phyloP scores from a whole-genome alignment of 78 protist species.

The Chrysochromulina parva region DNA sequence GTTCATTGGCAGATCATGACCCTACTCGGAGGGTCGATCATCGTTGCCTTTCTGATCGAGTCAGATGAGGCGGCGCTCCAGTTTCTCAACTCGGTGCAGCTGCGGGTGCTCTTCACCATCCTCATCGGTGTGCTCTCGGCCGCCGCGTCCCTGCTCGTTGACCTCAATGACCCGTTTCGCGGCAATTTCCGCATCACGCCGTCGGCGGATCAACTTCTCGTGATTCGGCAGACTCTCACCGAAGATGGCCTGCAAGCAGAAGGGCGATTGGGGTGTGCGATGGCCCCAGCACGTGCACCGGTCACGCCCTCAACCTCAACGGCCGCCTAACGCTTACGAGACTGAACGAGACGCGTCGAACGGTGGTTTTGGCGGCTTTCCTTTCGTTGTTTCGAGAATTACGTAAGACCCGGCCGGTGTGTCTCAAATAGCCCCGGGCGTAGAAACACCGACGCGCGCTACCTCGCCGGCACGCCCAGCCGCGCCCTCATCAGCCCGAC shows the following conservation, averaged over 20 bases:
- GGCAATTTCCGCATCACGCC: neutral
- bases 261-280: too few species aligned
- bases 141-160: neutral
- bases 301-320: too few species aligned
- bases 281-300: too few species aligned
- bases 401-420: too few species aligned
- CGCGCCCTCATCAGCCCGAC: too few species aligned
- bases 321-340: too few species aligned
- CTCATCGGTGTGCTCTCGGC: neutral
- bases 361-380: too few species aligned
- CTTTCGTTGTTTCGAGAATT: too few species aligned
- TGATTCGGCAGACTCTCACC: neutral
- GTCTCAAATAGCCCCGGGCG: too few species aligned
- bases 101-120: neutral
- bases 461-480: too few species aligned
- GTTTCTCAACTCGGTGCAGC: neutral
- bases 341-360: too few species aligned
- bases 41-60: neutral
- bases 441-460: too few species aligned
- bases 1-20: neutral
- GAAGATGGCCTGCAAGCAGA: neutral
- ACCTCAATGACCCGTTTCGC: conserved; percentile 7
- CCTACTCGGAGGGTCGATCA: neutral
- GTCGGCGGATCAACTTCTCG: neutral
- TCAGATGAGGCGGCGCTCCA: neutral